Evolutionary conservation across 1,139 yeast genomes (phyloP).

Genomic region (Wickerhamomyces sp.): DNA sequence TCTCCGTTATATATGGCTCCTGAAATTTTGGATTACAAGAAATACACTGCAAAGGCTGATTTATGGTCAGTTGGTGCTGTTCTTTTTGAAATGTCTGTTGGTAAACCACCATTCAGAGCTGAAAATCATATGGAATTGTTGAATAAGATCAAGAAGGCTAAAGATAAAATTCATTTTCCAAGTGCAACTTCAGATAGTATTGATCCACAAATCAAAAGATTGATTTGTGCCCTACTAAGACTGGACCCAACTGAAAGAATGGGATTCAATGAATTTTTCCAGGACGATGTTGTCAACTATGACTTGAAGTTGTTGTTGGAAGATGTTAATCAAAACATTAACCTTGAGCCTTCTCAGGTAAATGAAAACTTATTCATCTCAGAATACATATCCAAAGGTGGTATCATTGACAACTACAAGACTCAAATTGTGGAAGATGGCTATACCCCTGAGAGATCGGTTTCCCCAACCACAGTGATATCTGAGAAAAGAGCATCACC

Average conservation of each 20-base stretch:
- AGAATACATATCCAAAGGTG: slow-evolving; percentile 52
- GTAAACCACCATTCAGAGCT: slow-evolving; percentile 93
- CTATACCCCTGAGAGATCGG: background rate
- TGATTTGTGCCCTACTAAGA: slow-evolving; percentile 72
- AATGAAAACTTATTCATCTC: slow-evolving; percentile 80
- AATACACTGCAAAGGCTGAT: slow-evolving; percentile 95
- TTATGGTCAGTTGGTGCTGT: slow-evolving; percentile 98
- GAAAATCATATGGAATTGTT: slow-evolving; percentile 85
- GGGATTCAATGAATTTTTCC: slow-evolving; percentile 83
- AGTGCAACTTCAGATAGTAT: slow-evolving; percentile 31
- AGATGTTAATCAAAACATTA: slow-evolving; percentile 29
- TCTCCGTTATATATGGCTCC: slow-evolving; percentile 99
- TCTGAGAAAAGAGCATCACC: background rate
- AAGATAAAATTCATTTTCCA: slow-evolving; percentile 76
- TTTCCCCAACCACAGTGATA: slow-evolving; percentile 6
- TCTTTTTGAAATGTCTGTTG: slow-evolving; percentile 88
- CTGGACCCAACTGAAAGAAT: slow-evolving; percentile 85
- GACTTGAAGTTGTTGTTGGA: slow-evolving; percentile 26
- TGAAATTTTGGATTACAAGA: slow-evolving; percentile 88
- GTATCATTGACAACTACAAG: slow-evolving; percentile 17
- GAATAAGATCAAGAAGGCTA: slow-evolving; percentile 75
- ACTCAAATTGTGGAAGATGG: slow-evolving; percentile 14
- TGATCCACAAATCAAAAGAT: slow-evolving; percentile 50
- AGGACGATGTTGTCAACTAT: slow-evolving; percentile 37
- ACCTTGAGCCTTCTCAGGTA: slow-evolving; percentile 60